Evolutionary conservation across 495 filamentous ascomycete species (phyloP).

Genomic region (Podospora appendiculata): DNA sequence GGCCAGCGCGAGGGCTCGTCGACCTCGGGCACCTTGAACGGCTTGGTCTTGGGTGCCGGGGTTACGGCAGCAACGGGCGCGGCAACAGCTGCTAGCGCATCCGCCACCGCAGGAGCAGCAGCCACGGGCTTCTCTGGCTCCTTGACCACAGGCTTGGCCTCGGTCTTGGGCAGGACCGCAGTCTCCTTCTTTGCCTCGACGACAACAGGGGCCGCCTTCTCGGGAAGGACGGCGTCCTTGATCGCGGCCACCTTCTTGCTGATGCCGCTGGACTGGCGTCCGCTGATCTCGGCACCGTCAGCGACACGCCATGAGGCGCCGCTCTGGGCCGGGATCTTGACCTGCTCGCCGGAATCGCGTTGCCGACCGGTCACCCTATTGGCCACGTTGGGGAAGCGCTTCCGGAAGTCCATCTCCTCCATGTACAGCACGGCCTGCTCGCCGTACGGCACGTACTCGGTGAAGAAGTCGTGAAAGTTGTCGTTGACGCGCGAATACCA

Average conservation of each 20-base stretch:
- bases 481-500: constrained; percentile 89
- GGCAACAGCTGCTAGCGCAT: constrained; percentile 1
- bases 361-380: constrained; percentile 34
- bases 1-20: constrained; percentile 52
- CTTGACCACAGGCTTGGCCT: not conserved
- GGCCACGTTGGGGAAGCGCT: constrained; percentile 73
- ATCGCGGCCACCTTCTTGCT: constrained; percentile 23
- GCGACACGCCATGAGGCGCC: constrained; percentile 78
- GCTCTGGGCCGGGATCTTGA: constrained; percentile 78
- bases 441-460: constrained; percentile 90
- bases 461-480: constrained; percentile 99
- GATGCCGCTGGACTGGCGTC: constrained; percentile 38
- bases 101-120: constrained; percentile 1
- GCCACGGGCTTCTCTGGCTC: constrained; percentile 5
- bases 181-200: constrained; percentile 26
- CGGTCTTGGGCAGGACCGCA: constrained; percentile 15
- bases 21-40: constrained; percentile 46
- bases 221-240: constrained; percentile 20
- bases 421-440: constrained; percentile 95
- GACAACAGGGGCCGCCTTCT: constrained; percentile 29
- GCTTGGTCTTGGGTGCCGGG: constrained; percentile 6
- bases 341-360: constrained; percentile 57
- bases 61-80: constrained; percentile 1
- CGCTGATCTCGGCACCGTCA: constrained; percentile 34
- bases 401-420: constrained; percentile 89